A percentile compares a stretch with the other conserved stretches of the same genome.
These are phyloP conservation scores for Lasiodiplodia gonubiensis DNA, from an alignment of 2,329 filamentous ascomycete genomes.

Conservation along the genomic window DNA sequence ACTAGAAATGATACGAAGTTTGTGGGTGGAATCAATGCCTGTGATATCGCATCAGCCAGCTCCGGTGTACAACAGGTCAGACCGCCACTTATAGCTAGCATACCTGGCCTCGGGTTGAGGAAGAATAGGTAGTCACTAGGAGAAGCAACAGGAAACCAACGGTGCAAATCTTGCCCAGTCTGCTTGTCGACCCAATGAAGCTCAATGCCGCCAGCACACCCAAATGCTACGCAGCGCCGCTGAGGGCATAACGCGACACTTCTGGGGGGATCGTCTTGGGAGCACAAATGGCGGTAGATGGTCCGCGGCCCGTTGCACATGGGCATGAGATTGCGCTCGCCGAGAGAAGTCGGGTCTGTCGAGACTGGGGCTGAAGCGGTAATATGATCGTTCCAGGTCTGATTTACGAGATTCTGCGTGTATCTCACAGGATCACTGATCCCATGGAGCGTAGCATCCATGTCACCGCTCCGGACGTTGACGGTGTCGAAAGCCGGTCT, in stretches of 20 bases:
- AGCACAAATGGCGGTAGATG: constrained; percentile 62
- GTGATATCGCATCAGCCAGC: neutral
- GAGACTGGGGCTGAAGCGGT: neutral
- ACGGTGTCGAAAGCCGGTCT: constrained; percentile 35
- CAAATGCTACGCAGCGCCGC: constrained; percentile 68
- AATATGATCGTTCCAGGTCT: constrained; percentile 38
- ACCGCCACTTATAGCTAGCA: neutral
- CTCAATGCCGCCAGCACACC: constrained; percentile 66
- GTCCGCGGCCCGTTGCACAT: constrained; percentile 37
- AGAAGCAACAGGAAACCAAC: constrained; percentile 62
- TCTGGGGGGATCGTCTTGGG: constrained; percentile 66
- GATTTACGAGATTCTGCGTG: constrained; percentile 39
- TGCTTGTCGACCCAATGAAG: constrained; percentile 64
- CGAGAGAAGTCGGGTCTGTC: neutral
- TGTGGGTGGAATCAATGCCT: constrained; percentile 58
- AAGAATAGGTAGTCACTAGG: constrained; percentile 66
- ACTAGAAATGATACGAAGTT: constrained; percentile 68
- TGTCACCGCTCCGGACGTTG: constrained; percentile 36
- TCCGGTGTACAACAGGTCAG: neutral
- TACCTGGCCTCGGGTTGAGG: constrained; percentile 58
- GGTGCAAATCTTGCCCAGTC: constrained; percentile 57
- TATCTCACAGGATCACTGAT: constrained; percentile 35
- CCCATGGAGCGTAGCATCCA: constrained; percentile 35
- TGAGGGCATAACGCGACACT: constrained; percentile 71
- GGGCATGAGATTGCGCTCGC: neutral